These are phyloP conservation scores for Xylaria intraflava DNA, from an alignment of 495 filamentous ascomycete genomes.

Conservation along the genomic window DNA sequence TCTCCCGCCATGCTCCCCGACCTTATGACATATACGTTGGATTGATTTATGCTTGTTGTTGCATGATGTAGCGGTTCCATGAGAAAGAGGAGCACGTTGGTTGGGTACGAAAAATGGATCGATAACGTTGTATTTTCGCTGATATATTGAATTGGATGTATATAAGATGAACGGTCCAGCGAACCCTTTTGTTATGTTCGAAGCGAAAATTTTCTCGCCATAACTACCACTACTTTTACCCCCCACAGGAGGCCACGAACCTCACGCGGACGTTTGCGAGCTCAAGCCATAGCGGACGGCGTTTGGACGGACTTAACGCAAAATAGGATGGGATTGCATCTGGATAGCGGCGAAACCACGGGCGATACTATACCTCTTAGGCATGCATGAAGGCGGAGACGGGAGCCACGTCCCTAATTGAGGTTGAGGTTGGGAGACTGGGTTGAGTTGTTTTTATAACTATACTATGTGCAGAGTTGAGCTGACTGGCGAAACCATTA, in stretches of 20 bases:
- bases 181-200: not conserved
- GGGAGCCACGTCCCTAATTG: too few relatives aligned
- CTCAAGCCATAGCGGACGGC: not conserved
- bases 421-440: too few relatives aligned
- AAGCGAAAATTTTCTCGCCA: not conserved
- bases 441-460: too few relatives aligned
- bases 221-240: constrained; percentile 1
- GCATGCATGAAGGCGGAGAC: too few relatives aligned
- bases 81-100: not conserved
- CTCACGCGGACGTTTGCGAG: not conserved
- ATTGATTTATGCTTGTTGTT: not conserved
- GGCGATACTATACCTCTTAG: too few relatives aligned
- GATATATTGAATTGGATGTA: not conserved
- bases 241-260: not conserved
- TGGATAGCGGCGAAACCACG: too few relatives aligned
- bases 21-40: not conserved
- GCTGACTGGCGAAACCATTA: too few relatives aligned
- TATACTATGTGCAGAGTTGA: too few relatives aligned
- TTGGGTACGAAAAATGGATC: not conserved
- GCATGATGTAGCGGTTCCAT: not conserved
- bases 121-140: not conserved
- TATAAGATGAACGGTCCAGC: not conserved
- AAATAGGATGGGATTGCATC: not conserved
- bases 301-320: not conserved
- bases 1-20: not conserved